These are phyloP conservation scores for Lactarius deliciosus DNA, from an alignment of 768 basidiomycete genomes.

Conservation along the genomic window DNA sequence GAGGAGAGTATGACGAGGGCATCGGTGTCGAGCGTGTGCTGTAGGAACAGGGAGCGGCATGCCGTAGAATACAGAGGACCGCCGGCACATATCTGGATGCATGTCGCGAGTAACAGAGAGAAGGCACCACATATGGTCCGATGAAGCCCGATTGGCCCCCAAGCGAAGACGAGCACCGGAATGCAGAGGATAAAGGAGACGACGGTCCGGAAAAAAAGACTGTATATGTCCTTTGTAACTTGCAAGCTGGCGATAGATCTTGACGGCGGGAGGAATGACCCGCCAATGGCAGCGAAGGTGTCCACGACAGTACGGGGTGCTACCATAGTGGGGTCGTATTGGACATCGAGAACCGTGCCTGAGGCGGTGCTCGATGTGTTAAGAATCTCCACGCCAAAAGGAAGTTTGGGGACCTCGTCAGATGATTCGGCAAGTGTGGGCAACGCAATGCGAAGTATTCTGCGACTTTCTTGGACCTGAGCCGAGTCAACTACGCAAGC, in stretches of 20 bases:
- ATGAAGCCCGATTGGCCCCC: conserved; percentile 40
- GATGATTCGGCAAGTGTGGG: background rate
- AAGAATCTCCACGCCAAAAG: conserved; percentile 13
- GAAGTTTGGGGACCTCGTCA: conserved; percentile 7
- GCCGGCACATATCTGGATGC: conserved; percentile 40
- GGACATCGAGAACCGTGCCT: conserved; percentile 14
- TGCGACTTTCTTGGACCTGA: conserved; percentile 10
- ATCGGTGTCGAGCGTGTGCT: conserved; percentile 41
- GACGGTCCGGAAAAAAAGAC: conserved; percentile 36
- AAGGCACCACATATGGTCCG: conserved; percentile 39
- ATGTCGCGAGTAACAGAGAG: conserved; percentile 41
- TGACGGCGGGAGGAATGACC: conserved; percentile 33
- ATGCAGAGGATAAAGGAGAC: conserved; percentile 38
- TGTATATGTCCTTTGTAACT: conserved; percentile 36
- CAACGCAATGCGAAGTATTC: conserved; percentile 21
- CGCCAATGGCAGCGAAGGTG: conserved; percentile 29
- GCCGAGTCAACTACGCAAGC: conserved; percentile 17
- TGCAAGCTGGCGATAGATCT: conserved; percentile 32
- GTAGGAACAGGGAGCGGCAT: conserved; percentile 39
- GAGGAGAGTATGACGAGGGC: conserved; percentile 43
- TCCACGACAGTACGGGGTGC: conserved; percentile 39
- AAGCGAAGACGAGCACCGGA: conserved; percentile 45
- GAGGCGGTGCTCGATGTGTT: conserved; percentile 1
- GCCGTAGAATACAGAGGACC: conserved; percentile 41
- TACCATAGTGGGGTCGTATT: conserved; percentile 33